These are phyloP conservation scores for Xenoacremonium recifei DNA, from an alignment of 2,329 filamentous ascomycete species.

Conservation along the genomic window DNA sequence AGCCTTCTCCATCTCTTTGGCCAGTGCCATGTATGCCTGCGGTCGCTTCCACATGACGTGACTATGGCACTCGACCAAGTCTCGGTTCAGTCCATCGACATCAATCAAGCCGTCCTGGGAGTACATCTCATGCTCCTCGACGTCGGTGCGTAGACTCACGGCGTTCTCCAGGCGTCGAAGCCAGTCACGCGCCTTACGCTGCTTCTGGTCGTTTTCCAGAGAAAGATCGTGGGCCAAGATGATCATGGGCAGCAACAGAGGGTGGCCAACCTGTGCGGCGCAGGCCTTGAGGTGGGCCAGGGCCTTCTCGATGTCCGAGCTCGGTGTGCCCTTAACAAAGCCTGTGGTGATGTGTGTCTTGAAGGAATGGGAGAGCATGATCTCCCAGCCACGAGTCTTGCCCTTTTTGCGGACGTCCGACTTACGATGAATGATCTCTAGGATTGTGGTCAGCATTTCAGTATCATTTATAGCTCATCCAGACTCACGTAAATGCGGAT, in stretches of 20 bases:
- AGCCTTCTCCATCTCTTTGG: conserved; percentile 46
- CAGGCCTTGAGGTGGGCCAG: conserved; percentile 52
- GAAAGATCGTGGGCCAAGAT: conserved; percentile 59
- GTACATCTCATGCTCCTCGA: conserved; percentile 55
- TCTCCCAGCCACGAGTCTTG: conserved; percentile 62
- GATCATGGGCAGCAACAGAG: conserved; percentile 57
- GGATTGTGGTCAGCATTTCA: not conserved
- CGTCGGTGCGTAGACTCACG: conserved; percentile 59
- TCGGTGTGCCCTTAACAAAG: conserved; percentile 60
- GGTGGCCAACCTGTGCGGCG: conserved; percentile 51
- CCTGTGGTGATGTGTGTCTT: conserved; percentile 55
- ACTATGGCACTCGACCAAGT: conserved; percentile 62
- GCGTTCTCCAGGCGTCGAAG: conserved; percentile 60
- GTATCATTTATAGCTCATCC: not conserved
- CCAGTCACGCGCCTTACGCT: conserved; percentile 63
- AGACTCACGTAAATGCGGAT: conserved; percentile 55
- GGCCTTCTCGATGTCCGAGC: conserved; percentile 50
- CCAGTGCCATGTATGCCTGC: conserved; percentile 57
- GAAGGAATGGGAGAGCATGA: conserved; percentile 60
- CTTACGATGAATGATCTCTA: conserved; percentile 63
- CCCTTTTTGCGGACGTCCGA: conserved; percentile 66
- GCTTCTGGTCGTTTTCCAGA: conserved; percentile 56
- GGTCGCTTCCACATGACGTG: conserved; percentile 63
- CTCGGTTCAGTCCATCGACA: conserved; percentile 58
- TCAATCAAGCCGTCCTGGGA: conserved; percentile 53